Conservation (phyloP, 2,329 filamentous ascomycete genomes). For the Xylaria sp. region DNA sequence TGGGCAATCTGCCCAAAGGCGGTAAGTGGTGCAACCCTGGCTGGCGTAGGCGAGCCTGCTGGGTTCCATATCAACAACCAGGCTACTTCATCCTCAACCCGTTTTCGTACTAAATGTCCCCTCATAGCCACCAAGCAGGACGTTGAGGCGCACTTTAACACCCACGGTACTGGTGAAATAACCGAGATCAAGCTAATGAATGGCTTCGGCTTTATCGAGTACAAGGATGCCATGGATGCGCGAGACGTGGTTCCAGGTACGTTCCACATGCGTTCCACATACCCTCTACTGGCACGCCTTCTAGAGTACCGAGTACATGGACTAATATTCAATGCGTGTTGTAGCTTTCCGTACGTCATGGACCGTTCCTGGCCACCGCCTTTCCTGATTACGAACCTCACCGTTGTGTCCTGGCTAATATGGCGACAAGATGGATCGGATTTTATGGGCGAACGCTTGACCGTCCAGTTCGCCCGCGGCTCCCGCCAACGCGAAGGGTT, state of each 20-base stretch:
- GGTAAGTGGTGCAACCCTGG: slow-evolving; percentile 68
- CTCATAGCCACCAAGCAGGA: slow-evolving; percentile 82
- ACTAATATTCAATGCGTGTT: slow-evolving; percentile 46
- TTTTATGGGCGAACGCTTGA: slow-evolving; percentile 97
- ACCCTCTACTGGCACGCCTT: slow-evolving; percentile 28
- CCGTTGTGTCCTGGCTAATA: slow-evolving; percentile 54
- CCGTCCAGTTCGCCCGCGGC: slow-evolving; percentile 97
- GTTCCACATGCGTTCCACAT: slow-evolving; percentile 53
- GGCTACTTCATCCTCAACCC: slow-evolving; percentile 15
- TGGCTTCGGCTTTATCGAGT: slow-evolving; percentile 99
- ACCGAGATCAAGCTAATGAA: slow-evolving; percentile 99
- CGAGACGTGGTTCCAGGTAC: slow-evolving; percentile 97
- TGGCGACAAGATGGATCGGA: slow-evolving; percentile 84
- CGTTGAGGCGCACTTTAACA: slow-evolving; percentile 94
- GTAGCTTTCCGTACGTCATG: slow-evolving; percentile 71
- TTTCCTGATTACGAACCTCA: slow-evolving; percentile 44
- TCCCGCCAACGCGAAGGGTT: slow-evolving; percentile 68
- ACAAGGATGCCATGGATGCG: slow-evolving; percentile 98
- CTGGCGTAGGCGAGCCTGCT: slow-evolving; percentile 1
- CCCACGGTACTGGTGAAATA: slow-evolving; percentile 96
- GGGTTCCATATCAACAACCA: slow-evolving; percentile 15
- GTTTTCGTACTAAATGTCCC: slow-evolving; percentile 30
- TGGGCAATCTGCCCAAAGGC: slow-evolving; percentile 96
- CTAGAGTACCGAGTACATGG: background rate
- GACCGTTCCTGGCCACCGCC: slow-evolving; percentile 51